Evolutionary conservation across 1,284 basidiomycete genomes (phyloP), one percentile per base, ranked within the genome.

Genomic region (Apiotrichum brassicae): DNA sequence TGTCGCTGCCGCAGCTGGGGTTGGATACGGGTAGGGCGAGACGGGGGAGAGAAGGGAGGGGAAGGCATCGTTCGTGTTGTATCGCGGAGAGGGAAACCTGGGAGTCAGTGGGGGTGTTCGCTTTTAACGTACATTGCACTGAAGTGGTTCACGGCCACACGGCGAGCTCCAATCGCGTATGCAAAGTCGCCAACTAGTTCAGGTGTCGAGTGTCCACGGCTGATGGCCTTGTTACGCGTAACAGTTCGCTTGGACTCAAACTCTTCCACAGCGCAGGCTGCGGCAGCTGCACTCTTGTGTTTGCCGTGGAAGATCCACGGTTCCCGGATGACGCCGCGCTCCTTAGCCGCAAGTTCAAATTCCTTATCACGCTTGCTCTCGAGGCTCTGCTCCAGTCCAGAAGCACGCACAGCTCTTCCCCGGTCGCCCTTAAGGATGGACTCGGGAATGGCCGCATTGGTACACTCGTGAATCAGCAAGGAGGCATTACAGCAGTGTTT

Each of bases 131-230:
- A 87, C 86, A 84, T 80, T 48, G 78, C 77, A 43, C 87, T 83
- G 45, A 92, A 85, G 67, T 93, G 90, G 68, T 93, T 93, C 52
- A 94, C 67, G 16, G 86, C 80, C 6, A 94, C 74, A 48, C 79
- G 72, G 56, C 81, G 74, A 14, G 88, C 87, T 6, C 77, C 75
- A 46, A 88, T 78, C 0, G 61, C 63, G 43, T 77, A 79, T 2
- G 89, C 89, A 66, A 92, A 92, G 28, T 70, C 75, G 11, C 89
- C 91, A 1, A 88, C 91, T 78, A 87, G 86, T 22, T 75, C 76
- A 1, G 89, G 85, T 0, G 85, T 85, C 19, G 88, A 91, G 70
- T 94, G 91, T 0, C 89, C 90, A 52, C 84, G 77, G 39, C 76
- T 73, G 22, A 80, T 65, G 4, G 82, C 81, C 60, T 82, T 84